Percentiles rank a stretch among this genome's conserved stretches.
Conservation (phyloP, 768 basidiomycete species). For the Cytidiella melzeri region DNA sequence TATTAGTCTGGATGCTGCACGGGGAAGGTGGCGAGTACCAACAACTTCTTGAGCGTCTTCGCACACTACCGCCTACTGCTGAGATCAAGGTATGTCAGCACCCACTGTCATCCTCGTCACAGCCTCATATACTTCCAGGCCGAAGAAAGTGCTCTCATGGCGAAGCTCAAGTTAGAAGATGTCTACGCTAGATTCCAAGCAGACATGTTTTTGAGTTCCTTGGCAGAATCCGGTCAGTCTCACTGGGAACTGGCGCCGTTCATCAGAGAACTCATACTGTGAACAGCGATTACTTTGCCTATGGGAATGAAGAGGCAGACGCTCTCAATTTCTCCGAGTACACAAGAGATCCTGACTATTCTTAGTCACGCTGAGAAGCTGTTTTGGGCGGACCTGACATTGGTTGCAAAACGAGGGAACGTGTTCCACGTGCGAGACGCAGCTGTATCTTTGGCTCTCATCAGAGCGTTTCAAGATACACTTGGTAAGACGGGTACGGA, state of each 20-base stretch:
- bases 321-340: constrained; percentile 35
- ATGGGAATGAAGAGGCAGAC: constrained; percentile 61
- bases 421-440: constrained; percentile 73
- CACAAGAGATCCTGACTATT: constrained; percentile 50
- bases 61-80: constrained; percentile 47
- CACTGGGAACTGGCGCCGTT: not conserved
- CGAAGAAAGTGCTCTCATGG: constrained; percentile 70
- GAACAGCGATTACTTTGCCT: constrained; percentile 73
- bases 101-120: not conserved
- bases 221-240: constrained; percentile 82
- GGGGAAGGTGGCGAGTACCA: constrained; percentile 47
- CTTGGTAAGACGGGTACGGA: constrained; percentile 54
- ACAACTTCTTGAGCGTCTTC: constrained; percentile 49
- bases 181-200: constrained; percentile 73
- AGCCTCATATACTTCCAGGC: constrained; percentile 37
- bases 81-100: constrained; percentile 44
- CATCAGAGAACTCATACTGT: constrained; percentile 7
- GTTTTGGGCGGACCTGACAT: constrained; percentile 58
- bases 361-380: constrained; percentile 65
- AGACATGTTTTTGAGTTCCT: constrained; percentile 86
- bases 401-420: constrained; percentile 51
- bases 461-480: constrained; percentile 74
- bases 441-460: constrained; percentile 59
- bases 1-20: constrained; percentile 68
- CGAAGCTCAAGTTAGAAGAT: constrained; percentile 69